Percentiles rank a stretch among this genome's conserved stretches.
Evolutionary conservation across 2,329 filamentous ascomycete species (phyloP).

Genomic region (Aphanoascus verrucosus): DNA sequence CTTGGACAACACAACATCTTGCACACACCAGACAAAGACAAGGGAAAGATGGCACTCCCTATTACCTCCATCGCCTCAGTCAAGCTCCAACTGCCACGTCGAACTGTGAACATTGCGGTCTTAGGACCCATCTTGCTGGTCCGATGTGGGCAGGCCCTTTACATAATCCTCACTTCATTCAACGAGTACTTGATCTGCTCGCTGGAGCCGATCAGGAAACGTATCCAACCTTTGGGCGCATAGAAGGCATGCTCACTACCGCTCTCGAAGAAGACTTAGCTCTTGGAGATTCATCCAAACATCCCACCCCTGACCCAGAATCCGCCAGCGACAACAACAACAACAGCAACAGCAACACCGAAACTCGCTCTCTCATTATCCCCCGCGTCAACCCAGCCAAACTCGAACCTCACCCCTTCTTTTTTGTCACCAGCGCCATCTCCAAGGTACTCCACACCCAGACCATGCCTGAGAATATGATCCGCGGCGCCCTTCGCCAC

Average conservation of each 20-base stretch:
- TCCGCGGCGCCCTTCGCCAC: constrained; percentile 70
- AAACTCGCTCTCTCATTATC: constrained; percentile 26
- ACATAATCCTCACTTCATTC: constrained; percentile 74
- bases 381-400: constrained; percentile 48
- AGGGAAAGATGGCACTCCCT: constrained; percentile 60
- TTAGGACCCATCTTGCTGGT: constrained; percentile 75
- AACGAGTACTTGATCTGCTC: constrained; percentile 63
- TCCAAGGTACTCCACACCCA: constrained; percentile 67
- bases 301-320: constrained; percentile 10
- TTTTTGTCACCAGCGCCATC: constrained; percentile 64
- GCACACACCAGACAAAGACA: constrained; percentile 55
- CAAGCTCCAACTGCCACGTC: constrained; percentile 57
- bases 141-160: constrained; percentile 92
- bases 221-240: constrained; percentile 69
- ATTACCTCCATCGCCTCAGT: constrained; percentile 68
- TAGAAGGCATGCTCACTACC: constrained; percentile 84
- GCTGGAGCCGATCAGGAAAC: constrained; percentile 54
- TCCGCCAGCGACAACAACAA: not conserved
- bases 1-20: constrained; percentile 74
- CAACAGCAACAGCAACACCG: not conserved
- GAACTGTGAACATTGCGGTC: constrained; percentile 71
- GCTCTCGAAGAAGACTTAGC: constrained; percentile 63
- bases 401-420: constrained; percentile 72
- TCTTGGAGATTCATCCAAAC: constrained; percentile 17
- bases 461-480: constrained; percentile 65